These are phyloP conservation scores for Cystobasidium sp. DNA, from an alignment of 1,284 basidiomycete species.

Conservation along the genomic window DNA sequence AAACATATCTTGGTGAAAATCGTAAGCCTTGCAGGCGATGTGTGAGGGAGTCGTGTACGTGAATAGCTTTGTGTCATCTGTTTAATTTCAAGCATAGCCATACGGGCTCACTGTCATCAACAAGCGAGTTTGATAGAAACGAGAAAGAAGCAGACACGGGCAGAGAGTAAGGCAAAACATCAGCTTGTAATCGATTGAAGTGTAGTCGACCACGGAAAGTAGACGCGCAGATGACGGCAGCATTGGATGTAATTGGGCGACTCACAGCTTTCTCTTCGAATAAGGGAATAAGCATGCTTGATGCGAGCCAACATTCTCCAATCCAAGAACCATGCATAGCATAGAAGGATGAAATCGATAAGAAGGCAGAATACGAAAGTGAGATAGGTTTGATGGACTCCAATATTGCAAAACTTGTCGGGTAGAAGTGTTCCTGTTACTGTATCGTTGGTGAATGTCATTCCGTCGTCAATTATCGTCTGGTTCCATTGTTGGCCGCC, in stretches of 20 bases:
- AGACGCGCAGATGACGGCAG: too few species aligned
- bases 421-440: slow-evolving; percentile 60
- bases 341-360: slow-evolving; percentile 67
- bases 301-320: slow-evolving; percentile 41
- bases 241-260: neutral
- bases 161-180: too few species aligned
- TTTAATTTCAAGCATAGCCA: neutral
- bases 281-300: slow-evolving; percentile 29
- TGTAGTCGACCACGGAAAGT: neutral
- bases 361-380: slow-evolving; percentile 71
- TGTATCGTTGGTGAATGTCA: slow-evolving; percentile 53
- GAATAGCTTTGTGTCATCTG: too few species aligned
- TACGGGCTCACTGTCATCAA: slow-evolving; percentile 1
- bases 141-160: neutral
- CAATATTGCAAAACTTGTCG: slow-evolving; percentile 66
- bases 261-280: slow-evolving; percentile 18
- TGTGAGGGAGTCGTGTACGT: too few species aligned
- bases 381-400: slow-evolving; percentile 68
- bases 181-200: neutral
- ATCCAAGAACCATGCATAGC: slow-evolving; percentile 38
- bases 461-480: slow-evolving; percentile 60
- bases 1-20: too few species aligned
- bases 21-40: too few species aligned
- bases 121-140: neutral
- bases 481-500: slow-evolving; percentile 71